These are phyloP conservation scores for Malassezia slooffiae DNA, from an alignment of 1,284 basidiomycete species.

Conservation along the genomic window DNA sequence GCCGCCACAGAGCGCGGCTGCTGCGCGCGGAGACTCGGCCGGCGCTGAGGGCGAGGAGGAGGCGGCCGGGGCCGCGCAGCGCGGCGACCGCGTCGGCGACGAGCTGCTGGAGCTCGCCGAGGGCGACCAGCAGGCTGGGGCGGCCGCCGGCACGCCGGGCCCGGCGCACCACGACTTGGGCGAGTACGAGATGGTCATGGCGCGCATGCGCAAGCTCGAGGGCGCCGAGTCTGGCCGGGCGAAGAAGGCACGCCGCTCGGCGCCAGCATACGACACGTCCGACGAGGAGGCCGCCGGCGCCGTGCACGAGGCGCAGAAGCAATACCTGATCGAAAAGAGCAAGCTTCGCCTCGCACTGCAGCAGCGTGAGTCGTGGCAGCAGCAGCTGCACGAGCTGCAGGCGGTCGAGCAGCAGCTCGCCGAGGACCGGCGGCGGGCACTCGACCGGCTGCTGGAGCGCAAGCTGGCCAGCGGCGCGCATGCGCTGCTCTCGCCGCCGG, in stretches of 20 bases:
- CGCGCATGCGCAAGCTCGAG: slow-evolving; percentile 12
- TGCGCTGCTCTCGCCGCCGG: slow-evolving; percentile 30
- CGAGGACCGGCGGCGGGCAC: slow-evolving; percentile 14
- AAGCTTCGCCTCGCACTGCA: slow-evolving; percentile 20
- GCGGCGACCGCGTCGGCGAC: slow-evolving; percentile 19
- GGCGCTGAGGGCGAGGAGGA: slow-evolving; percentile 19
- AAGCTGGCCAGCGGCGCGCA: slow-evolving; percentile 22
- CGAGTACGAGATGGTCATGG: slow-evolving; percentile 20
- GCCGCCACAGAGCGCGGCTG: slow-evolving; percentile 22
- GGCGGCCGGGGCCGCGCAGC: slow-evolving; percentile 1
- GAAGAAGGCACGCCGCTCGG: too few species aligned
- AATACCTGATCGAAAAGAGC: slow-evolving; percentile 39
- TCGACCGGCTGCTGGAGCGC: slow-evolving; percentile 24
- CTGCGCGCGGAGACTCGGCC: slow-evolving; percentile 5
- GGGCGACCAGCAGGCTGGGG: slow-evolving; percentile 11
- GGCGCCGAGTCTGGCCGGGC: slow-evolving; percentile 1
- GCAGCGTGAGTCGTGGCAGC: slow-evolving; percentile 23
- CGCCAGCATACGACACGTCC: background rate
- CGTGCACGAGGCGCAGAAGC: slow-evolving; percentile 5
- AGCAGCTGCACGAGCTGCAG: slow-evolving; percentile 9
- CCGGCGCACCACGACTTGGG: slow-evolving; percentile 27
- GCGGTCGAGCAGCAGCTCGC: slow-evolving; percentile 12
- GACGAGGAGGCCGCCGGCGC: slow-evolving; percentile 2
- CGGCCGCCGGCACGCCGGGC: slow-evolving; percentile 14
- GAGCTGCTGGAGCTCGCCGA: slow-evolving; percentile 31